These are phyloP conservation scores for Ambrosia artemisiifolia DNA, from an alignment of 129 eudicot genomes.

Conservation along the genomic window DNA sequence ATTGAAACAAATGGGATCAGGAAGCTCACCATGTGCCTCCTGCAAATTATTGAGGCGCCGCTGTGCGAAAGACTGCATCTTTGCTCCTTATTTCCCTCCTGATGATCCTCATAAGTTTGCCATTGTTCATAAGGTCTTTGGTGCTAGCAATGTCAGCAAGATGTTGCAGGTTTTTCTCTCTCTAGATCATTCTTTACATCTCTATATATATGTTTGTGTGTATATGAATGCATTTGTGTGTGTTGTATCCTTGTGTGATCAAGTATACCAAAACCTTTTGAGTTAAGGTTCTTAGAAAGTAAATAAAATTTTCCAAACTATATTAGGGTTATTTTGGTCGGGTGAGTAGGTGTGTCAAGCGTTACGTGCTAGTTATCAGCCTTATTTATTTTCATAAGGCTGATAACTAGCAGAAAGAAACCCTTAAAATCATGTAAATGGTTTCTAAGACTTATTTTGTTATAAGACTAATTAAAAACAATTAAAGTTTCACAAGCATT, in stretches of 20 bases:
- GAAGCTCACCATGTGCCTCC: conserved; percentile 94
- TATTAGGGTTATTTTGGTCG: no score
- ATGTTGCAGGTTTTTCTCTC: conserved; percentile 76
- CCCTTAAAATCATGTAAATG: background rate
- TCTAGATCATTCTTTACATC: conserved; percentile 9
- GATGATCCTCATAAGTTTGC: conserved; percentile 98
- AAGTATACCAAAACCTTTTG: background rate
- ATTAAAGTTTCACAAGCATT: background rate
- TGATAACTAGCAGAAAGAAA: background rate
- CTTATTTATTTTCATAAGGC: no score
- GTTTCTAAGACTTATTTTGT: background rate
- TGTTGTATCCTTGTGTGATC: background rate
- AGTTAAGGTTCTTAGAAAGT: background rate
- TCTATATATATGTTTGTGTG: background rate
- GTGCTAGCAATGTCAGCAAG: conserved; percentile 97
- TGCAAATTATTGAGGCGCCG: conserved; percentile 89
- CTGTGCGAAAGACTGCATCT: conserved; percentile 85
- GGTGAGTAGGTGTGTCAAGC: no score
- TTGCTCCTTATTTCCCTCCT: conserved; percentile 94
- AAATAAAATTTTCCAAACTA: no score
- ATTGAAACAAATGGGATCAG: conserved; percentile 46
- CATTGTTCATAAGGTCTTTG: conserved; percentile 94
- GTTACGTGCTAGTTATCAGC: no score
- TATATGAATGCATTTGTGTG: no score
- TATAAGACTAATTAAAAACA: background rate